These are phyloP conservation scores for Penicillium thymicola DNA, from an alignment of 2,329 filamentous ascomycete genomes.

Conservation along the genomic window DNA sequence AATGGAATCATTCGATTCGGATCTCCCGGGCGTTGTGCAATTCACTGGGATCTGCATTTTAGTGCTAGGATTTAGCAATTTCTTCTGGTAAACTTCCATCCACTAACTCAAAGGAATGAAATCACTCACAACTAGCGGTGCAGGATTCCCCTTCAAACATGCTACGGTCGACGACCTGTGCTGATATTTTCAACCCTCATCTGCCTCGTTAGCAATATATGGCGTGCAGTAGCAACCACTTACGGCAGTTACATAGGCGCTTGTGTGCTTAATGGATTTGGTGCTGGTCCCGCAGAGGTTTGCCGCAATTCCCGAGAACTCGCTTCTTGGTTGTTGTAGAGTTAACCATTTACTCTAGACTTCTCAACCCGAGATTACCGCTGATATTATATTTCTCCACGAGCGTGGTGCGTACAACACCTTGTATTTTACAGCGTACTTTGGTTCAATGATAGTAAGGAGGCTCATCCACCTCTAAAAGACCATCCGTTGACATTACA, in stretches of 20 bases:
- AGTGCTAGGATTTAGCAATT: no score
- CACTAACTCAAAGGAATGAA: no score
- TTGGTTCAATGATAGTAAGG: no score
- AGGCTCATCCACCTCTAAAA: no score
- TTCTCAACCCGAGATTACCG: slow-evolving; percentile 60
- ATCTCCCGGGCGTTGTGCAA: no score
- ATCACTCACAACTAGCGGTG: neutral
- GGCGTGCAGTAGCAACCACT: slow-evolving; percentile 56
- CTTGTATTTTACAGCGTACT: no score
- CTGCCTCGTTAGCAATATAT: slow-evolving; percentile 54
- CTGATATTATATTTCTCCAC: slow-evolving; percentile 64
- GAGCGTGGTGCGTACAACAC: slow-evolving; percentile 47
- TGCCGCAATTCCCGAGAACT: neutral
- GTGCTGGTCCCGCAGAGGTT: slow-evolving; percentile 58
- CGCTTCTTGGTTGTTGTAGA: no score
- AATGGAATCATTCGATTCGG: no score
- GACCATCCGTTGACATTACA: no score
- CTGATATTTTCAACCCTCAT: slow-evolving; percentile 52
- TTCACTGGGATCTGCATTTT: no score
- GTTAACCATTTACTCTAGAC: slow-evolving; percentile 35
- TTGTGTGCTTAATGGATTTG: slow-evolving; percentile 60
- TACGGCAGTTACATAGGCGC: slow-evolving; percentile 65
- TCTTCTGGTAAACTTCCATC: no score
- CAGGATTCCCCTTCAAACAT: slow-evolving; percentile 55
- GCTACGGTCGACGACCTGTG: slow-evolving; percentile 55